Base-by-base conservation (phyloP, 2,329 filamentous ascomycete species). In the Lasiodiplodia hormozganensis region DNA sequence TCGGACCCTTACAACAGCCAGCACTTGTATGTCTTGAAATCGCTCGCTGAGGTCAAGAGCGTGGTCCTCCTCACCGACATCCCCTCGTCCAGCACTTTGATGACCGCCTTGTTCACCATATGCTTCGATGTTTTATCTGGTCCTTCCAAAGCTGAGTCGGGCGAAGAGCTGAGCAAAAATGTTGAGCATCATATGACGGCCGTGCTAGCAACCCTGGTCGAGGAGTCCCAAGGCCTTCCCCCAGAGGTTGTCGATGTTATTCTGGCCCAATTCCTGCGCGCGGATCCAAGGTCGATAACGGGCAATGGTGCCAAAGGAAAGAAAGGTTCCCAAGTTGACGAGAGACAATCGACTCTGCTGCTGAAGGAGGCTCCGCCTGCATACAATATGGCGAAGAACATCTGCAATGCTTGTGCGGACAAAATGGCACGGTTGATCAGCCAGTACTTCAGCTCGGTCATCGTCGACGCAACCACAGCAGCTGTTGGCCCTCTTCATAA, bases 401-500 rank as follows among this genome's bases (percentile, higher is more conserved):
- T 99, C 54, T 99, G 96, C 83, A 96, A 94, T 74, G 88, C 88
- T 21, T 96, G 90, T 73, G 89, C 92, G 0, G 95, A 97, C 73
- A 96, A 96, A 80, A 97, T 99, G 95, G 91, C 93, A 1, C 91
- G 94, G 70, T 93, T 96, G 73, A 91, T 98, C 68, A 95, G 93
- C 72, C 94, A 97, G 76, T 99, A 98, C 79, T 99, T 99, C 78
- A 97, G 94, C 80, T 94, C 97, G 68, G 94, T 98, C 64, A 96
- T 99, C 69, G 89, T 98, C 70, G 94, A 97, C 76, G 92, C 94
- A 90, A 47, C 88, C 84, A 52, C 54, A 14, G 43, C 51, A 3
- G 60, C 47, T 21, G 47, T 54, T 11, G 51, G 53, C 82, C 83
- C 11, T 84, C 86, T 72, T 71, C 83, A 66, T 11, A 90, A 89